A percentile compares a stretch with the other conserved stretches of the same genome.
Conservation (phyloP, 306 rosid genomes). For the Inga leiocalycina region DNA sequence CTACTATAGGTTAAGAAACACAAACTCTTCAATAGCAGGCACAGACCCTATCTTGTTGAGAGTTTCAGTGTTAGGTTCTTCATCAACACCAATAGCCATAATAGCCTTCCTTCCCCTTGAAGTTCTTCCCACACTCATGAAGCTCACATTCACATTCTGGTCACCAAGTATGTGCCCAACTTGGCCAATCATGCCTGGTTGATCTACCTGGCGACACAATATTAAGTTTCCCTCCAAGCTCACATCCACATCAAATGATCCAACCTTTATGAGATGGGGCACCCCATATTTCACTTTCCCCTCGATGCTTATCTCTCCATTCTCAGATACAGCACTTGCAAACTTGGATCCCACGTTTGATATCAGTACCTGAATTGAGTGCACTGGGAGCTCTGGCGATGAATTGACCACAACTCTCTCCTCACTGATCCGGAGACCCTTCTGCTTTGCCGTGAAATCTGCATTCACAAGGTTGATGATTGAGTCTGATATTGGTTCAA, state of each 20-base stretch:
- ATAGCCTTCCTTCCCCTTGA: slow-evolving; percentile 53
- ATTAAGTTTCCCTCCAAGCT: slow-evolving; percentile 75
- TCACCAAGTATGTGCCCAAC: slow-evolving; percentile 64
- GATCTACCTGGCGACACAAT: slow-evolving; percentile 69
- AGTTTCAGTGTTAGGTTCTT: slow-evolving; percentile 55
- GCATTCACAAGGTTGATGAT: slow-evolving; percentile 70
- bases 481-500: slow-evolving; percentile 60
- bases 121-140: slow-evolving; percentile 83
- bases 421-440: slow-evolving; percentile 68
- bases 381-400: slow-evolving; percentile 56
- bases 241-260: slow-evolving; percentile 65
- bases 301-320: slow-evolving; percentile 57
- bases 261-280: slow-evolving; percentile 59
- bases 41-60: slow-evolving; percentile 59
- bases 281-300: slow-evolving; percentile 66
- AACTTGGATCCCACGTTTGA: slow-evolving; percentile 61
- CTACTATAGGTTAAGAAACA: slow-evolving; percentile 56
- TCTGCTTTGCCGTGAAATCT: slow-evolving; percentile 67
- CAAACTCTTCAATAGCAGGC: slow-evolving; percentile 68
- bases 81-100: slow-evolving; percentile 85
- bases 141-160: slow-evolving; percentile 70
- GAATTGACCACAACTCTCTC: slow-evolving; percentile 48
- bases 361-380: slow-evolving; percentile 56
- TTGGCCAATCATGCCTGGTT: slow-evolving; percentile 76
- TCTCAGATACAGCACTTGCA: slow-evolving; percentile 51